phyloP scores from a whole-genome alignment of 2,329 filamentous ascomycete genomes.

The Fusarium bactridioides region DNA sequence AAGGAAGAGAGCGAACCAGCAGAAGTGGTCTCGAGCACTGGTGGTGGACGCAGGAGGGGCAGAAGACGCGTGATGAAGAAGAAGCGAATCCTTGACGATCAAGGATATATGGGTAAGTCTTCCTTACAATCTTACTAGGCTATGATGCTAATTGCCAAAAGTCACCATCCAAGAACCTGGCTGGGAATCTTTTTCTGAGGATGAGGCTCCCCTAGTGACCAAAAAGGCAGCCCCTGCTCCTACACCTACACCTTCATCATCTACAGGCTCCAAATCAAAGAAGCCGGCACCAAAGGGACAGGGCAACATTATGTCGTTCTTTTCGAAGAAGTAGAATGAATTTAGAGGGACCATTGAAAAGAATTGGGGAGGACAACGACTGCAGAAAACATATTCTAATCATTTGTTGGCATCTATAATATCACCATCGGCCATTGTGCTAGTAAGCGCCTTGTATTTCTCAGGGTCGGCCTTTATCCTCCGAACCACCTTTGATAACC shows the following conservation, averaged over 20 bases:
- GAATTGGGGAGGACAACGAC: neutral
- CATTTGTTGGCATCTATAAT: constrained; percentile 41
- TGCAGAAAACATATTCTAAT: constrained; percentile 1
- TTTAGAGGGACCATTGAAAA: neutral
- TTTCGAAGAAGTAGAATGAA: constrained; percentile 73
- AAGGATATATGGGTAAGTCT: constrained; percentile 83
- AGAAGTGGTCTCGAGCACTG: constrained; percentile 61
- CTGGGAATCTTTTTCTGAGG: constrained; percentile 95
- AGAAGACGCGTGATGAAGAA: constrained; percentile 86
- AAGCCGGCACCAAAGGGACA: constrained; percentile 69
- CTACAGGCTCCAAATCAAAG: constrained; percentile 60
- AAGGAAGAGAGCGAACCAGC: constrained; percentile 55
- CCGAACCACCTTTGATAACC: constrained; percentile 61
- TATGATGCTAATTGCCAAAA: constrained; percentile 47
- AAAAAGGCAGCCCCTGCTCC: constrained; percentile 66
- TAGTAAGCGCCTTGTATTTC: constrained; percentile 36
- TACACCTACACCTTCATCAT: constrained; percentile 51
- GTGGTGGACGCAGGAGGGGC: constrained; percentile 74
- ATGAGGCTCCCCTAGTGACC: constrained; percentile 67
- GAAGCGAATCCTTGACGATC: constrained; percentile 84
- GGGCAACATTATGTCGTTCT: constrained; percentile 92
- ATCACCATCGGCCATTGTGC: constrained; percentile 17
- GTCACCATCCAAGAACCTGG: constrained; percentile 85
- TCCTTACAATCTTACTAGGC: neutral
- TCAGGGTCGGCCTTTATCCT: constrained; percentile 44